Base-by-base conservation (phyloP, 2,329 filamentous ascomycete species). In the Hypocreales sp. region DNA sequence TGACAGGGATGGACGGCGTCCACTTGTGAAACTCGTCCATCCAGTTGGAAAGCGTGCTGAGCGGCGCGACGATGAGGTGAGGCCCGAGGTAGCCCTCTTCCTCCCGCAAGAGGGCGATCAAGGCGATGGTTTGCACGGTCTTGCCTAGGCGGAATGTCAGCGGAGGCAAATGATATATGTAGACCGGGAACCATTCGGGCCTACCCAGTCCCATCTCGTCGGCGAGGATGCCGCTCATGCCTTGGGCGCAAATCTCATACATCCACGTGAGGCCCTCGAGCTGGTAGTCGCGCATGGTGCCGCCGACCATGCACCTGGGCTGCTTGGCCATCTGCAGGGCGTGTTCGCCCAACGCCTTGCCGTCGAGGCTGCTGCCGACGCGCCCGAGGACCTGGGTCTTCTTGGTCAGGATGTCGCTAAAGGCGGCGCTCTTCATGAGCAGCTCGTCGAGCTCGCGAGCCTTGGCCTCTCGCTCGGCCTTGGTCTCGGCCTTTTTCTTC, bases 41-140 rank as follows among this genome's bases (percentile, higher is more conserved):
- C 90, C 90, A 98, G 46, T 95, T 98, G 21, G 79, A 84, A 0
- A 94, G 66, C 0, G 90, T 95, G 44, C 84, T 94, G 4, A 95
- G 54, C 0, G 90, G 90, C 0, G 86, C 84, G 6, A 90, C 77
- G 28, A 98, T 83, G 14, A 98, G 55, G 44, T 94, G 92, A 0
- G 90, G 90, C 0, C 90, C 90, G 2, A 69, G 57, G 27, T 90
- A 84, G 6, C 75, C 67, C 25, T 87, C 82, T 38, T 87, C 78
- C 42, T 95, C 86, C 38, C 87, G 74, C 10, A 95, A 59, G 34
- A 92, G 73, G 0, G 87, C 87, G 21, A 93, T 75, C 35, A 93
- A 66, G 0, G 83, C 76, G 21, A 94, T 92, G 0, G 83, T 84
- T 45, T 94, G 86, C 1, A 94, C 71, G 0, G 86, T 94, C 58